These are phyloP conservation scores for Paraglomus brasilianum DNA, from an alignment of 192 early-diverging fungal species.

Conservation along the genomic window DNA sequence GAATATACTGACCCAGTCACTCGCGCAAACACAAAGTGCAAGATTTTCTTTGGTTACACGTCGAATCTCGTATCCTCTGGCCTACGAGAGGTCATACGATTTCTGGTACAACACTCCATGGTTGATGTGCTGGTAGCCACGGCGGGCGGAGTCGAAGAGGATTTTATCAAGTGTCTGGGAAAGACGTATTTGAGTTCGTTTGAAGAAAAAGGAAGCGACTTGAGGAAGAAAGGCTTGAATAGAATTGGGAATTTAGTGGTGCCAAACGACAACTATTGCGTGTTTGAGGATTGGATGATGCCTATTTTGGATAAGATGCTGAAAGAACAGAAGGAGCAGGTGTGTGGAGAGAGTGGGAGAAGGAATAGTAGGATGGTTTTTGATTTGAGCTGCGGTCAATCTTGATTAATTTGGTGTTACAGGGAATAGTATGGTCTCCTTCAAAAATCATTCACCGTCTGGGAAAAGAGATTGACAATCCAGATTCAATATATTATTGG, in stretches of 20 bases:
- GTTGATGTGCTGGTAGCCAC: conserved; percentile 90
- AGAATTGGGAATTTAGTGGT: conserved; percentile 96
- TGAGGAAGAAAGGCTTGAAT: conserved; percentile 90
- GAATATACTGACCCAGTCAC: conserved; percentile 59
- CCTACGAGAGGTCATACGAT: conserved; percentile 87
- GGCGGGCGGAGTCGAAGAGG: conserved; percentile 96
- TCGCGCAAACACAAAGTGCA: conserved; percentile 77
- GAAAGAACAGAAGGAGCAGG: conserved; percentile 82
- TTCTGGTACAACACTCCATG: conserved; percentile 83
- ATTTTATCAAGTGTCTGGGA: conserved; percentile 96
- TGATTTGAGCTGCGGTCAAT: too few relatives aligned
- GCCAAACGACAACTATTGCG: conserved; percentile 98
- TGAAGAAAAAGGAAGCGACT: conserved; percentile 64
- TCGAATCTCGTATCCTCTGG: conserved; percentile 97
- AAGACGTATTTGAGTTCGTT: conserved; percentile 88
- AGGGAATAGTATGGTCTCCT: conserved; percentile 85
- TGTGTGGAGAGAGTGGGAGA: conserved; percentile 23
- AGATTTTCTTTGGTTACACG: conserved; percentile 97
- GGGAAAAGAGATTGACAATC: conserved; percentile 88
- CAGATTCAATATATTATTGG: conserved; percentile 95
- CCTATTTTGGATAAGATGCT: conserved; percentile 93
- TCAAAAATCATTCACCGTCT: conserved; percentile 85
- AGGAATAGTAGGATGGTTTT: too few relatives aligned
- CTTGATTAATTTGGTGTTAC: too few relatives aligned
- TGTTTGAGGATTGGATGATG: conserved; percentile 98